Conservation (phyloP, 805 yeast species). For the Candida taoyuanica region DNA sequence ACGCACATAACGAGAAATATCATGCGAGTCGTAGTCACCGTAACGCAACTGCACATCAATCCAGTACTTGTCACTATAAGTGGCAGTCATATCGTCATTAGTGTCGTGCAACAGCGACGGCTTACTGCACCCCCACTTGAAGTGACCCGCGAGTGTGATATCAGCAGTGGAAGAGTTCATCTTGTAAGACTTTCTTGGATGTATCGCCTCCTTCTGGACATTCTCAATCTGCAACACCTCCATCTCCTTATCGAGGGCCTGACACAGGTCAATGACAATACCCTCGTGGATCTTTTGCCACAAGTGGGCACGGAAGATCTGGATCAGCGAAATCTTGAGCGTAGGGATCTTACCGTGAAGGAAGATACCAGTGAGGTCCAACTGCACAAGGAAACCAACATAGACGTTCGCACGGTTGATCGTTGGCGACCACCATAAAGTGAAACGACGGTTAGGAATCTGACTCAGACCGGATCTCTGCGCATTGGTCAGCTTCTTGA, state of each 20-base stretch:
- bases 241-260: slow-evolving; percentile 82
- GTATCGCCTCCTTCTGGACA: slow-evolving; percentile 88
- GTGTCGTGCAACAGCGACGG: slow-evolving; percentile 78
- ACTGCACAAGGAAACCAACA: slow-evolving; percentile 93
- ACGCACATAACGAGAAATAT: slow-evolving; percentile 87
- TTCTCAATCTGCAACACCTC: slow-evolving; percentile 77
- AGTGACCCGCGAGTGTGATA: slow-evolving; percentile 66
- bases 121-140: slow-evolving; percentile 75
- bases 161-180: slow-evolving; percentile 97
- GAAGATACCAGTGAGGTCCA: slow-evolving; percentile 94
- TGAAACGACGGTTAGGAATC: slow-evolving; percentile 94
- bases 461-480: slow-evolving; percentile 96
- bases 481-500: slow-evolving; percentile 93
- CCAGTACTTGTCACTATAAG: slow-evolving; percentile 73
- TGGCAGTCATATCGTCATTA: slow-evolving; percentile 57
- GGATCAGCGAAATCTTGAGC: slow-evolving; percentile 88
- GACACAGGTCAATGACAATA: slow-evolving; percentile 88
- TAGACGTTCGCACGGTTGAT: slow-evolving; percentile 97
- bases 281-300: slow-evolving; percentile 99
- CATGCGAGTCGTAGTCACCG: slow-evolving; percentile 98
- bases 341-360: slow-evolving; percentile 98
- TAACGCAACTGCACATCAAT: slow-evolving; percentile 90
- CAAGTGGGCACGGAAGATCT: slow-evolving; percentile 93
- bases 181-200: slow-evolving; percentile 94
- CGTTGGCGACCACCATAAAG: slow-evolving; percentile 99